These are phyloP conservation scores for Arabis hirsuta DNA, from an alignment of 345 rosid species.

Conservation along the genomic window DNA sequence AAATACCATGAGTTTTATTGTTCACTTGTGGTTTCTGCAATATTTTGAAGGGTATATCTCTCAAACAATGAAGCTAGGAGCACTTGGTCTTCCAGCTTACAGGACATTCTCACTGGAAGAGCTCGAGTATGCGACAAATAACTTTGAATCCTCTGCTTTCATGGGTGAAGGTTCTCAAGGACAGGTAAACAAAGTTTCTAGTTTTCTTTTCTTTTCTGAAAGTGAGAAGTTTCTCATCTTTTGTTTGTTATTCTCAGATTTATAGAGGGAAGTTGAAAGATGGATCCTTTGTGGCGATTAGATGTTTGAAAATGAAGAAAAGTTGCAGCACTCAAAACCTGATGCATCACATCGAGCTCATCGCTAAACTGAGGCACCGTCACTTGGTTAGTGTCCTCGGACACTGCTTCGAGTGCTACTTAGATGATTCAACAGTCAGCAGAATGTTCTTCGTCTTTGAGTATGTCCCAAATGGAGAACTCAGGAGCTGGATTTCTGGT, in stretches of 20 bases:
- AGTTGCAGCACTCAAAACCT: conserved; percentile 71
- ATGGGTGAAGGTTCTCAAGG: conserved; percentile 97
- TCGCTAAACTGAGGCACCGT: conserved; percentile 81
- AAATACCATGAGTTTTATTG: conserved; percentile 12
- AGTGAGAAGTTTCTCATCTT: not conserved
- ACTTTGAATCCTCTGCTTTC: conserved; percentile 83
- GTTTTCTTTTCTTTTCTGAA: conserved; percentile 7
- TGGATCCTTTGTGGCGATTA: conserved; percentile 75
- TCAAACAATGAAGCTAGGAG: conserved; percentile 89
- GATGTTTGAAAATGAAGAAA: conserved; percentile 87
- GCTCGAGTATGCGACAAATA: conserved; percentile 79
- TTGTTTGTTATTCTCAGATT: conserved; percentile 56
- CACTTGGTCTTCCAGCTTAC: conserved; percentile 85
- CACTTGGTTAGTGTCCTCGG: conserved; percentile 92
- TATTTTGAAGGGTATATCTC: conserved; percentile 73
- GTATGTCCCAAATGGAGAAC: conserved; percentile 82
- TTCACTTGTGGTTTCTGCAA: conserved; percentile 27
- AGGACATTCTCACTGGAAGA: conserved; percentile 87
- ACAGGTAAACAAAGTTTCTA: conserved; percentile 56
- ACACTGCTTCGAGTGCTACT: conserved; percentile 91
- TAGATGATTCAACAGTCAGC: conserved; percentile 93
- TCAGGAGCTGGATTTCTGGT: conserved; percentile 94
- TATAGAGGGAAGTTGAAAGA: conserved; percentile 80
- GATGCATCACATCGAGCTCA: conserved; percentile 86
- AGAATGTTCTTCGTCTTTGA: conserved; percentile 88